Evolutionary conservation across 306 rosid species (phyloP).

Genomic region (Cucurbita moschata): DNA sequence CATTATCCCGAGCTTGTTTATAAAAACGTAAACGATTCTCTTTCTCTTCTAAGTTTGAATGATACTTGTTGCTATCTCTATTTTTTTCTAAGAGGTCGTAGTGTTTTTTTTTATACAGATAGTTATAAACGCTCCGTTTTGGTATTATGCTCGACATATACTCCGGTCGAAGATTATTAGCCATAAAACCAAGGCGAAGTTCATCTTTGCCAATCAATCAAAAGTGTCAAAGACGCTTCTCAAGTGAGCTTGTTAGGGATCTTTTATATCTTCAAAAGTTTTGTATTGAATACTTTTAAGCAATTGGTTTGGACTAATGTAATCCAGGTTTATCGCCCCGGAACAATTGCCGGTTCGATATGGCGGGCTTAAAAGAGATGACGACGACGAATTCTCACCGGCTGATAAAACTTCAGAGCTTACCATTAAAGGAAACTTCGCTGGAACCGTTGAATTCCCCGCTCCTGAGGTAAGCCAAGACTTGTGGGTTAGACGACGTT

Average conservation of each 20-base stretch:
- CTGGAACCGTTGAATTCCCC: constrained; percentile 35
- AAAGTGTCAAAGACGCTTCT: constrained; percentile 51
- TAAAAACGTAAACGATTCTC: constrained; percentile 9
- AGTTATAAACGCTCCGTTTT: constrained; percentile 58
- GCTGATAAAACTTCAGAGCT: constrained; percentile 35
- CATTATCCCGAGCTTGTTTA: constrained; percentile 53
- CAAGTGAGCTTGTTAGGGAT: constrained; percentile 27
- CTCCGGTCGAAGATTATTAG: constrained; percentile 34
- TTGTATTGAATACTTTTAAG: too few relatives aligned
- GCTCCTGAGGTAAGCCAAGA: constrained; percentile 29
- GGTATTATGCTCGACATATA: constrained; percentile 49
- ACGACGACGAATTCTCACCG: constrained; percentile 41
- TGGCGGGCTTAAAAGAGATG: constrained; percentile 72
- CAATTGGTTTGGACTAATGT: too few relatives aligned
- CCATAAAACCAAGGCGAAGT: constrained; percentile 38
- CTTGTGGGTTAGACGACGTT: too few relatives aligned
- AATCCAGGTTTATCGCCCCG: constrained; percentile 37
- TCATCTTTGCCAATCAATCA: constrained; percentile 47
- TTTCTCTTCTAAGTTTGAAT: too few relatives aligned
- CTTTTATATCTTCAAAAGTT: too few relatives aligned
- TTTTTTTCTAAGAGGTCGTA: too few relatives aligned
- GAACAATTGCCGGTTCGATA: constrained; percentile 59
- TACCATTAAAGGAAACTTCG: constrained; percentile 27
- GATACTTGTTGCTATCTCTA: background rate
- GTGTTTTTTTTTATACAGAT: constrained; percentile 26